Conservation (phyloP, 2,329 filamentous ascomycete species). For the Corniculantispora saksenae region DNA sequence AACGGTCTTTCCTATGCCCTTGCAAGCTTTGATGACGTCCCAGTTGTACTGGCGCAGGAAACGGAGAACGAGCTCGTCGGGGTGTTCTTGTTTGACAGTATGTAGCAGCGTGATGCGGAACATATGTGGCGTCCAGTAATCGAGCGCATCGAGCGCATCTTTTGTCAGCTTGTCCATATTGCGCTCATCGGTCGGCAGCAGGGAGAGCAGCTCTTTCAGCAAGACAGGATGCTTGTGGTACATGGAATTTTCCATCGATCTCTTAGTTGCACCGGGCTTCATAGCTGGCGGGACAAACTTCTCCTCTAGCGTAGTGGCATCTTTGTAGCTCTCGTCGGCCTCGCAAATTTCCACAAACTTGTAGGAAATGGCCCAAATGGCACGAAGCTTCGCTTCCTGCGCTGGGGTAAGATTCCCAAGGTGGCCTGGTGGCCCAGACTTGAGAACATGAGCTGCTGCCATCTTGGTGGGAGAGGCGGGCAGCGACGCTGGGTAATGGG, state of each 20-base stretch:
- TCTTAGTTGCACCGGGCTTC: slow-evolving; percentile 10
- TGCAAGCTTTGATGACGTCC: slow-evolving; percentile 82
- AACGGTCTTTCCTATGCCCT: slow-evolving; percentile 89
- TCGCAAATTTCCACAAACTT: slow-evolving; percentile 65
- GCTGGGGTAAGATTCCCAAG: slow-evolving; percentile 78
- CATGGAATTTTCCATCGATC: slow-evolving; percentile 55
- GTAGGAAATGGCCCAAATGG: slow-evolving; percentile 74
- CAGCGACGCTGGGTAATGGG: slow-evolving; percentile 3
- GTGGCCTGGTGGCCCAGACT: slow-evolving; percentile 58
- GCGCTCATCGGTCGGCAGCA: slow-evolving; percentile 54
- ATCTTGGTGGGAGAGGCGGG: slow-evolving; percentile 7
- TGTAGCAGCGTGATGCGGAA: slow-evolving; percentile 77
- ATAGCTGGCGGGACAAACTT: slow-evolving; percentile 36
- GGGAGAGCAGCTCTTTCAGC: slow-evolving; percentile 37
- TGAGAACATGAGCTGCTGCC: background rate
- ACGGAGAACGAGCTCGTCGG: slow-evolving; percentile 74
- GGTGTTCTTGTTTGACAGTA: slow-evolving; percentile 89
- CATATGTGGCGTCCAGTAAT: slow-evolving; percentile 70
- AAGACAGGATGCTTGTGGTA: slow-evolving; percentile 46
- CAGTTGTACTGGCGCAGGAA: slow-evolving; percentile 83
- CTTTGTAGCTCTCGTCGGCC: slow-evolving; percentile 26
- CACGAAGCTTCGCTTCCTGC: slow-evolving; percentile 78
- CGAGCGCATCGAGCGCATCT: slow-evolving; percentile 75
- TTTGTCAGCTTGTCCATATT: slow-evolving; percentile 87
- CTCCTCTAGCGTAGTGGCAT: slow-evolving; percentile 28